Evolutionary conservation across 306 rosid species (phyloP), one percentile per base, ranked within the genome.

Genomic region (Ceratonia siliqua): DNA sequence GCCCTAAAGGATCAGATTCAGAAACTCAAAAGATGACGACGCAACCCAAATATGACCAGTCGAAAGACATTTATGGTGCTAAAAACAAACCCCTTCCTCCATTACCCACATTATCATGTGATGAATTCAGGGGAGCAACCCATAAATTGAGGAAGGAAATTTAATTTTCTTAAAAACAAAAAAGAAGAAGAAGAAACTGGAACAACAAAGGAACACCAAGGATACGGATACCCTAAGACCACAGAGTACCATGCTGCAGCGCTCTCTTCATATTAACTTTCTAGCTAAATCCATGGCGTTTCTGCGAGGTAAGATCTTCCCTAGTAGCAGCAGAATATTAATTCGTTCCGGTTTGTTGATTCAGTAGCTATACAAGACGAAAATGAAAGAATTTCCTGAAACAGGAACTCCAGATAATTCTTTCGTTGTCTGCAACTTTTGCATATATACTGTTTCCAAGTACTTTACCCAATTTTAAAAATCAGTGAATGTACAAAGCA

Each of bases 1-100:
- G 28, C 62, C 50, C 63, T 79, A 73, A 73, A 73, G 27, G 5
- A 65, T 15, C 75, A 30, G 46, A 78, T 28, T 67, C 49, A 62
- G 53, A 71, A 35, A 20, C 24, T 15, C 73, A 42, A 30, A 27
- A 67, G 12, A 24, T 42, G 2, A 27, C 13, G 0, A 41, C 28
- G 52, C 36, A 52, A 30, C 35, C 18, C 45, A 32, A 74, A 64
- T n/a, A 69, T 33, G 14, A 13, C 30, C 41, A 69, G 32, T n/a
- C 9, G n/a, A 4, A n/a, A 32, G 5, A 33, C 3, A 15, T 3
- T 24, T 13, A 21, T 5, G 17, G 5, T 24, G 35, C 30, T 30
- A 79, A 8, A 35, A 28, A 77, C 56, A 65, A n/a, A n/a, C n/a
- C n/a, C n/a, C n/a, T n/a, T n/a, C n/a, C n/a, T n/a, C n/a, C n/a